Conservation (phyloP, 2,329 filamentous ascomycete genomes). For the Phialocephala sp. region DNA sequence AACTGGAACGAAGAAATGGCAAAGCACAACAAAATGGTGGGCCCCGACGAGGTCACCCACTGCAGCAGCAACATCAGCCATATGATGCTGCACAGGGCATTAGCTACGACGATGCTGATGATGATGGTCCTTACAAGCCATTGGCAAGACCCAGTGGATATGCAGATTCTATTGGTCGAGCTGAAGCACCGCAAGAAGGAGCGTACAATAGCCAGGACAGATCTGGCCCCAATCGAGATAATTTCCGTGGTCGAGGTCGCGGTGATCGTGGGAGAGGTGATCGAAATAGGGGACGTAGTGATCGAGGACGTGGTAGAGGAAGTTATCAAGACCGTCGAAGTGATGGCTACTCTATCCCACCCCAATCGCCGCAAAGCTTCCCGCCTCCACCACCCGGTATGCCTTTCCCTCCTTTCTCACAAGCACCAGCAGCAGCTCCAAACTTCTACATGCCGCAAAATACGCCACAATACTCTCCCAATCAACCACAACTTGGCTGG, state of each 20-base stretch:
- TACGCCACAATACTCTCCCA: slow-evolving; percentile 30
- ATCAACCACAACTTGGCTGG: slow-evolving; percentile 38
- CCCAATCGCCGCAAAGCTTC: slow-evolving; percentile 24
- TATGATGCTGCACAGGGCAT: slow-evolving; percentile 52
- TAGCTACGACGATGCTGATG: slow-evolving; percentile 72
- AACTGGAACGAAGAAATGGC: slow-evolving; percentile 58
- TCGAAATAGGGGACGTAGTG: slow-evolving; percentile 32
- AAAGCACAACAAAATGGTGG: slow-evolving; percentile 53
- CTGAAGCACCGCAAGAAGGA: slow-evolving; percentile 47
- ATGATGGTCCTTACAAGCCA: slow-evolving; percentile 74
- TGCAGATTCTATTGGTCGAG: slow-evolving; percentile 52
- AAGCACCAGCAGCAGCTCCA: slow-evolving; percentile 16
- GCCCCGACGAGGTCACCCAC: slow-evolving; percentile 45
- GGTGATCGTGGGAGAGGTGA: slow-evolving; percentile 35
- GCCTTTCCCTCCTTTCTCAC: slow-evolving; percentile 24
- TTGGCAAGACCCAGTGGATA: slow-evolving; percentile 71
- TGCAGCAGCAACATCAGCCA: slow-evolving; percentile 41
- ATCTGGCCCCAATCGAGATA: slow-evolving; percentile 31
- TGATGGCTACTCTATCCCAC: slow-evolving; percentile 31
- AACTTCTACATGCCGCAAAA: slow-evolving; percentile 24
- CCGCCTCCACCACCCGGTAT: slow-evolving; percentile 12
- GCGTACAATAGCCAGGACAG: slow-evolving; percentile 37
- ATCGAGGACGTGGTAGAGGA: slow-evolving; percentile 38
- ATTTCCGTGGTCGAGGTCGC: slow-evolving; percentile 35
- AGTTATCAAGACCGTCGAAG: slow-evolving; percentile 33